These are phyloP conservation scores for Linnemannia hyalina DNA, from an alignment of 192 early-diverging fungal genomes.

Conservation along the genomic window DNA sequence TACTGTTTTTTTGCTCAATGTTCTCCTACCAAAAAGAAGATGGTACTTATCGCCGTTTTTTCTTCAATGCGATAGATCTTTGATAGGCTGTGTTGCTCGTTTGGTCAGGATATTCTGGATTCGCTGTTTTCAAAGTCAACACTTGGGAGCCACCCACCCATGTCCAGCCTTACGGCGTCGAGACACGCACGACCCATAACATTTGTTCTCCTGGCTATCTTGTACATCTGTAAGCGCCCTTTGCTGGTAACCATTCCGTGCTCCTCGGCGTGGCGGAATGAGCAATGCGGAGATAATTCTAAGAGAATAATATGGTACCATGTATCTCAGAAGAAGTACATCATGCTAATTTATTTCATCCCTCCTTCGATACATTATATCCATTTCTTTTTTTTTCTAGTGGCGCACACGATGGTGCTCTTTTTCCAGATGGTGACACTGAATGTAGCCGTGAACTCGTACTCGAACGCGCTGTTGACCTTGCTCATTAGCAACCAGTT, in stretches of 20 bases:
- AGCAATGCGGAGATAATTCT: background rate
- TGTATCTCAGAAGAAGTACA: background rate
- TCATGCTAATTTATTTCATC: background rate
- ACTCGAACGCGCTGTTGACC: conserved; percentile 94
- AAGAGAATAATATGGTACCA: background rate
- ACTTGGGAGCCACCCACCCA: conserved; percentile 56
- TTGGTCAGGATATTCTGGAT: conserved; percentile 95
- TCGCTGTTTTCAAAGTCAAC: conserved; percentile 90
- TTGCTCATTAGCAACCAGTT: conserved; percentile 97
- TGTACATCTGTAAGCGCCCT: conserved; percentile 79
- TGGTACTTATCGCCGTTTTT: background rate
- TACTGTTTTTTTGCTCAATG: background rate
- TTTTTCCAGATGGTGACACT: conserved; percentile 97
- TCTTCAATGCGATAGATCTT: conserved; percentile 68
- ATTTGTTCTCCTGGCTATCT: conserved; percentile 80
- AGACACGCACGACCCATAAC: conserved; percentile 64
- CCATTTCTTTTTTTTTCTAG: conserved; percentile 25
- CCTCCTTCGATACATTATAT: background rate
- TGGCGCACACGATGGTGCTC: conserved; percentile 89
- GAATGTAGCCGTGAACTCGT: conserved; percentile 96
- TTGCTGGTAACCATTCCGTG: background rate
- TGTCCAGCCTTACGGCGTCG: conserved; percentile 41
- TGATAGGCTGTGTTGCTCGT: conserved; percentile 92
- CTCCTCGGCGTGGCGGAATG: background rate
- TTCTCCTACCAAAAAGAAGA: background rate